A percentile compares a stretch with the other conserved stretches of the same genome.
phyloP scores from a whole-genome alignment of 1,284 basidiomycete genomes.

The Vanrija sp. region DNA sequence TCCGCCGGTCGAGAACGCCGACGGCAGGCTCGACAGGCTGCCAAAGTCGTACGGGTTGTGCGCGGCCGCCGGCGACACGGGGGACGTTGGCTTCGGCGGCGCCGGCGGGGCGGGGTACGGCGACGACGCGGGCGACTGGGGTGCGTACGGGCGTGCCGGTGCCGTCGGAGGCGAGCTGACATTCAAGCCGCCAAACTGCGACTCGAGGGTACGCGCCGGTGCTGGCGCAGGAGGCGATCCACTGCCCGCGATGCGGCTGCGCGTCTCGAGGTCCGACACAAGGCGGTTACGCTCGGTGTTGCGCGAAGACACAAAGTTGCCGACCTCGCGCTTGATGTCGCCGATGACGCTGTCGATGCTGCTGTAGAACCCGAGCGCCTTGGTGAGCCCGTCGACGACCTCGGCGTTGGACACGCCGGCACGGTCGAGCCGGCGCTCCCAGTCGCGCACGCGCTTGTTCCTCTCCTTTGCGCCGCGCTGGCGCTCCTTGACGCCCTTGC shows the following conservation, averaged over 20 bases:
- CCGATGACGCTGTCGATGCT: constrained; percentile 69
- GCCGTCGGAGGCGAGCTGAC: constrained; percentile 10
- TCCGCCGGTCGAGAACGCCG: constrained; percentile 26
- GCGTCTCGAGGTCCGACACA: constrained; percentile 65
- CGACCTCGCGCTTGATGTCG: constrained; percentile 61
- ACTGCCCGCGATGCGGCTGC: constrained; percentile 26
- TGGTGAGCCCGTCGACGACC: constrained; percentile 76
- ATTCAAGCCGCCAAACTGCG: constrained; percentile 31
- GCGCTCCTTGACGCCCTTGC: constrained; percentile 68
- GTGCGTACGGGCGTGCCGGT: constrained; percentile 18
- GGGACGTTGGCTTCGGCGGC: constrained; percentile 14
- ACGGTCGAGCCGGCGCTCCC: constrained; percentile 64
- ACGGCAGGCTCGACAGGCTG: constrained; percentile 26
- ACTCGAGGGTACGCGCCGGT: constrained; percentile 24
- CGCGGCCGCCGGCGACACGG: background rate
- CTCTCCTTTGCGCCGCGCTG: constrained; percentile 70
- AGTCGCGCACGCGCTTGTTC: constrained; percentile 67
- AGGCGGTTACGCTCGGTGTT: constrained; percentile 68
- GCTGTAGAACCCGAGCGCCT: constrained; percentile 82
- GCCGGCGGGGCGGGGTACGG: constrained; percentile 29
- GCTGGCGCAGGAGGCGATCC: constrained; percentile 11
- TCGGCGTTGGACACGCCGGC: constrained; percentile 82
- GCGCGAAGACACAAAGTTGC: constrained; percentile 62
- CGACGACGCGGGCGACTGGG: constrained; percentile 19
- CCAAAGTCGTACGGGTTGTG: constrained; percentile 41